phyloP scores from a whole-genome alignment of 2,329 filamentous ascomycete genomes.

The Sclerotinia minor region DNA sequence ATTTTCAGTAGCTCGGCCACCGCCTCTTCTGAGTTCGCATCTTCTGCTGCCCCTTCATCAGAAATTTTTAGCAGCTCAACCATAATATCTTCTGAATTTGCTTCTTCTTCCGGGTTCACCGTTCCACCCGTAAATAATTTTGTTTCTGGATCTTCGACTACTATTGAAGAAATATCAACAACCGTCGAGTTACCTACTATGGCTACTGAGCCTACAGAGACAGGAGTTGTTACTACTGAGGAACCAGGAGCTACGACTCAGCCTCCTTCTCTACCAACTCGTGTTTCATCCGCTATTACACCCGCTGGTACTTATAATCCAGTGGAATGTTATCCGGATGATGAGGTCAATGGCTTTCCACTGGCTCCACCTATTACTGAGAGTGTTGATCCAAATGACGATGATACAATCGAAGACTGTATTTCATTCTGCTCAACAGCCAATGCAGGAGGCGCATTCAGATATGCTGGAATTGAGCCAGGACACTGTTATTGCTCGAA shows the following conservation, averaged over 20 bases:
- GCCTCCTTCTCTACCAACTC: conserved; percentile 4
- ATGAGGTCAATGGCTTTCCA: conserved; percentile 11
- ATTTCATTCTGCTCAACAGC: conserved; percentile 3
- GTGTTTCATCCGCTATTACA: background rate
- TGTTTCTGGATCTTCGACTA: background rate
- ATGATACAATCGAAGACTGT: conserved; percentile 9
- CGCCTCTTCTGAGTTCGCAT: conserved; percentile 1
- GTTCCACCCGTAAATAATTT: background rate
- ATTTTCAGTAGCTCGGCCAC: background rate
- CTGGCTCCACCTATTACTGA: conserved; percentile 8
- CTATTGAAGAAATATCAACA: background rate
- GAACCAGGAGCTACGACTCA: background rate
- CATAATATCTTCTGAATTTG: conserved; percentile 3
- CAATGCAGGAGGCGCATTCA: background rate
- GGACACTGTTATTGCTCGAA: conserved; percentile 21
- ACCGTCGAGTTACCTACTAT: background rate
- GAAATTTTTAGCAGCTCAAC: background rate
- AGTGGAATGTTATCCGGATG: conserved; percentile 9
- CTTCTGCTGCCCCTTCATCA: background rate
- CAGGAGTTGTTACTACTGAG: background rate
- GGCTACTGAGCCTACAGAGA: background rate
- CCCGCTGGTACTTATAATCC: conserved; percentile 6
- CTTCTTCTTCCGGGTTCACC: conserved; percentile 1
- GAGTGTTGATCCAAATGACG: background rate
- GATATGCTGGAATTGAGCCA: conserved; percentile 13